phyloP scores from a whole-genome alignment of 345 rosid species.

The Euclidium syriacum region DNA sequence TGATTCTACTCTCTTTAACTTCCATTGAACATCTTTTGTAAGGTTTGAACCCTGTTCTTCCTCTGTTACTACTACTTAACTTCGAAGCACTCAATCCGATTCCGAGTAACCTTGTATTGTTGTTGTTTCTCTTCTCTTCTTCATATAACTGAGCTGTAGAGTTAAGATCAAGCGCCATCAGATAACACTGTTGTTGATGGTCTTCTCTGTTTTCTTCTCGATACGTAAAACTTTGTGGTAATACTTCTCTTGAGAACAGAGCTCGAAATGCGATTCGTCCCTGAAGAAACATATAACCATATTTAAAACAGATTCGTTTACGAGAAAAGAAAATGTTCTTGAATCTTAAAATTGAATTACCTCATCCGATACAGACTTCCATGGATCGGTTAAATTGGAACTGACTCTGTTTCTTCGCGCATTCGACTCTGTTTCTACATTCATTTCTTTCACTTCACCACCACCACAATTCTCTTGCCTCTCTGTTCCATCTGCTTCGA shows the following conservation, averaged over 20 bases:
- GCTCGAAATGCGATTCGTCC: constrained; percentile 94
- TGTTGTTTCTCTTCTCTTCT: constrained; percentile 39
- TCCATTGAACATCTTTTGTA: constrained; percentile 86
- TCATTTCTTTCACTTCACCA: constrained; percentile 52
- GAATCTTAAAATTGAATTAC: constrained; percentile 30
- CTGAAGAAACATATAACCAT: constrained; percentile 36
- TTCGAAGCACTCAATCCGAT: constrained; percentile 53
- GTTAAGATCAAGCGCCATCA: constrained; percentile 48
- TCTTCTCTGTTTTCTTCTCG: constrained; percentile 32
- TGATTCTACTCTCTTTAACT: constrained; percentile 55
- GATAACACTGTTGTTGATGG: constrained; percentile 23
- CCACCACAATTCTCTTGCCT: constrained; percentile 42
- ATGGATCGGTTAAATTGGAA: constrained; percentile 49
- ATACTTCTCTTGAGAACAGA: constrained; percentile 69
- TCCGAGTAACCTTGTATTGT: constrained; percentile 44
- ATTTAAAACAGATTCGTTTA: background rate
- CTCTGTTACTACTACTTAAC: constrained; percentile 43
- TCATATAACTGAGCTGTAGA: constrained; percentile 29
- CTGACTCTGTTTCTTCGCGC: constrained; percentile 60
- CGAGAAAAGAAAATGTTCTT: too few relatives aligned
- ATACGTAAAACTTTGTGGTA: constrained; percentile 89
- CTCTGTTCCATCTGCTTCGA: constrained; percentile 64
- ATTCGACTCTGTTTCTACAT: constrained; percentile 39
- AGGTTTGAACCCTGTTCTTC: constrained; percentile 82
- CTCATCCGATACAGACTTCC: constrained; percentile 93